phyloP scores from a whole-genome alignment of 345 rosid genomes.

The Populus tremula region DNA sequence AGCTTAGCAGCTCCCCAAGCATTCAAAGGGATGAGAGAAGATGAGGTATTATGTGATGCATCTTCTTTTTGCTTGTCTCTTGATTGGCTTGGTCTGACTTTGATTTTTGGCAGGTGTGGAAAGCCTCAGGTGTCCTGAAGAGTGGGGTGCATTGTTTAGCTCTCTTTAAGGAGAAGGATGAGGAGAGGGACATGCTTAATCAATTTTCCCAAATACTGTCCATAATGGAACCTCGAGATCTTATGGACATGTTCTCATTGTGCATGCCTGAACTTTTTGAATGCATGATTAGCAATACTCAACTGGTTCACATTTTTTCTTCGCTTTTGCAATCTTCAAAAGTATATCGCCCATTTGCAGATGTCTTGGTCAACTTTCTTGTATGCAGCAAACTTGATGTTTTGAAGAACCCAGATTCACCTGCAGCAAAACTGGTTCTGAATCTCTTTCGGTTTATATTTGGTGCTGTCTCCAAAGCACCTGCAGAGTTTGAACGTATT shows the following conservation, averaged over 20 bases:
- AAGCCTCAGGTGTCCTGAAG: conserved; percentile 93
- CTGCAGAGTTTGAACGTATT: conserved; percentile 92
- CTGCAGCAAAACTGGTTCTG: conserved; percentile 81
- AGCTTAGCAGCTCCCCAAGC: conserved; percentile 62
- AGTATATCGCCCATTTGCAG: conserved; percentile 88
- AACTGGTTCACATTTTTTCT: conserved; percentile 89
- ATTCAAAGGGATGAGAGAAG: conserved; percentile 94
- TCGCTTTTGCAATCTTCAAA: conserved; percentile 74
- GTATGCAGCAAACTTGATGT: conserved; percentile 85
- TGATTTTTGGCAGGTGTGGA: conserved; percentile 64
- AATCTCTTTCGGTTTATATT: conserved; percentile 91
- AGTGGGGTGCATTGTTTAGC: conserved; percentile 98
- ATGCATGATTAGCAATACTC: conserved; percentile 86
- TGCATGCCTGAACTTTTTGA: conserved; percentile 98
- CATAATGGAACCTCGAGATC: conserved; percentile 97
- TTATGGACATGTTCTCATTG: conserved; percentile 97
- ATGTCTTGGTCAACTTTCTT: conserved; percentile 84
- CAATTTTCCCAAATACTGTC: conserved; percentile 88
- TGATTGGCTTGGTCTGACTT: conserved; percentile 27
- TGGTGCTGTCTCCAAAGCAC: conserved; percentile 85
- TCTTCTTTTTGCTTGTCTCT: neutral
- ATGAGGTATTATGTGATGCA: conserved; percentile 59
- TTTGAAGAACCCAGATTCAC: conserved; percentile 83
- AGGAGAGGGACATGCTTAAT: conserved; percentile 88
- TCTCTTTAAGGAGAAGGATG: conserved; percentile 97